phyloP scores from a whole-genome alignment of 352 stramenopile genomes.

The Pythium volutum region DNA sequence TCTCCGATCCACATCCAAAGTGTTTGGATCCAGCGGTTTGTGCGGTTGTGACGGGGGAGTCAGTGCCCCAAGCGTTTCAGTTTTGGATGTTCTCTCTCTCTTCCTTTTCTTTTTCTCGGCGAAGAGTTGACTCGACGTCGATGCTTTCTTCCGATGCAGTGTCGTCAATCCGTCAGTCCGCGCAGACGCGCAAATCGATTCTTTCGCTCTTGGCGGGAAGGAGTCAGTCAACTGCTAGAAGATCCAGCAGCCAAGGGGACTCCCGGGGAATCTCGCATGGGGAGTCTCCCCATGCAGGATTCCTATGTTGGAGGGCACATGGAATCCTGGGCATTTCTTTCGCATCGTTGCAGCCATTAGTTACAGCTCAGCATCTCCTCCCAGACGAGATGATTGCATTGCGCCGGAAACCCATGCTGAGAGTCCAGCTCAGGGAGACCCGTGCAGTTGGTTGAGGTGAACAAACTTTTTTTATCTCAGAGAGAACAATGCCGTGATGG shows the following conservation, averaged over 20 bases:
- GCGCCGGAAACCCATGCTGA: too few species aligned
- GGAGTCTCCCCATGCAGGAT: neutral
- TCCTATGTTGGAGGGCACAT: too few species aligned
- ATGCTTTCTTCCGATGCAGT: neutral
- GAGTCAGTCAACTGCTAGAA: neutral
- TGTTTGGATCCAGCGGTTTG: constrained; percentile 10
- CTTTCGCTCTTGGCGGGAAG: neutral
- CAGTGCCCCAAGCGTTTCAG: constrained; percentile 15
- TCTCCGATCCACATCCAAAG: neutral
- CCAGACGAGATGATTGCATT: neutral
- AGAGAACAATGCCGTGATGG: constrained; percentile 2
- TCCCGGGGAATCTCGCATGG: neutral
- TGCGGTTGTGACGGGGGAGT: constrained; percentile 14
- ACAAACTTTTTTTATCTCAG: constrained; percentile 1
- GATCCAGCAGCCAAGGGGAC: too few species aligned
- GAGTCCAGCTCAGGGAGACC: too few species aligned
- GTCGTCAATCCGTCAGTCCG: constrained; percentile 5
- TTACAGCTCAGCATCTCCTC: neutral
- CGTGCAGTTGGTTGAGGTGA: constrained; percentile 1
- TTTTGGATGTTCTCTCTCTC: neutral
- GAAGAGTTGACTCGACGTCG: neutral
- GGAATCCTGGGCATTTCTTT: constrained; percentile 4
- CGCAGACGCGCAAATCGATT: neutral
- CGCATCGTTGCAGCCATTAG: constrained; percentile 7
- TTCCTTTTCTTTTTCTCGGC: constrained; percentile 1